These are phyloP conservation scores for Starmerella powellii DNA, from an alignment of 805 yeast species.

Conservation along the genomic window DNA sequence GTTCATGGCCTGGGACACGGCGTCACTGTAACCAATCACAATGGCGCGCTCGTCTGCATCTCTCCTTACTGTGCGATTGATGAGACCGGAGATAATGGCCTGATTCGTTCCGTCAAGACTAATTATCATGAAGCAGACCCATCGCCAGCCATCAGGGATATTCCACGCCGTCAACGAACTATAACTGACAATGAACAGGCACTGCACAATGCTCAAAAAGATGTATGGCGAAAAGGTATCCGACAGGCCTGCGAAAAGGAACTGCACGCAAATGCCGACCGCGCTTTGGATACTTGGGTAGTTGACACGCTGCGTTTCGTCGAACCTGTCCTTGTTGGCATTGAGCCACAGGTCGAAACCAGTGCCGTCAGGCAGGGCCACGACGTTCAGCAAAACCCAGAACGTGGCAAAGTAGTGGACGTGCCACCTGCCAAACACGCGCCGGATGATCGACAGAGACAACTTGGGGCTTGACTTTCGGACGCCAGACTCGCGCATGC, in stretches of 20 bases:
- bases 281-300: slow-evolving; percentile 36
- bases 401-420: slow-evolving; percentile 28
- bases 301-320: slow-evolving; percentile 31
- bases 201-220: slow-evolving; percentile 28
- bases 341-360: slow-evolving; percentile 34
- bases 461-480: slow-evolving; percentile 20
- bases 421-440: slow-evolving; percentile 27
- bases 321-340: slow-evolving; percentile 26
- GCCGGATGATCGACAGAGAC: slow-evolving; percentile 17
- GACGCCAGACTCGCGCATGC: slow-evolving; percentile 26
- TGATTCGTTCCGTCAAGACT: slow-evolving; percentile 32
- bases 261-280: slow-evolving; percentile 34
- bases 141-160: slow-evolving; percentile 33
- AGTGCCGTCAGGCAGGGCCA: slow-evolving; percentile 34
- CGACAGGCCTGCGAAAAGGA: slow-evolving; percentile 31
- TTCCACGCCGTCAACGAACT: slow-evolving; percentile 34
- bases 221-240: slow-evolving; percentile 33
- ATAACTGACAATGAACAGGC: slow-evolving; percentile 31
- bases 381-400: slow-evolving; percentile 32
- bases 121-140: slow-evolving; percentile 33
- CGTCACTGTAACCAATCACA: slow-evolving; percentile 29
- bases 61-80: slow-evolving; percentile 29
- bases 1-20: slow-evolving; percentile 36
- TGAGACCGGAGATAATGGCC: slow-evolving; percentile 35
- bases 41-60: slow-evolving; percentile 31